phyloP scores from a whole-genome alignment of 805 yeast genomes.

The Metschnikowia cerradonensis region DNA sequence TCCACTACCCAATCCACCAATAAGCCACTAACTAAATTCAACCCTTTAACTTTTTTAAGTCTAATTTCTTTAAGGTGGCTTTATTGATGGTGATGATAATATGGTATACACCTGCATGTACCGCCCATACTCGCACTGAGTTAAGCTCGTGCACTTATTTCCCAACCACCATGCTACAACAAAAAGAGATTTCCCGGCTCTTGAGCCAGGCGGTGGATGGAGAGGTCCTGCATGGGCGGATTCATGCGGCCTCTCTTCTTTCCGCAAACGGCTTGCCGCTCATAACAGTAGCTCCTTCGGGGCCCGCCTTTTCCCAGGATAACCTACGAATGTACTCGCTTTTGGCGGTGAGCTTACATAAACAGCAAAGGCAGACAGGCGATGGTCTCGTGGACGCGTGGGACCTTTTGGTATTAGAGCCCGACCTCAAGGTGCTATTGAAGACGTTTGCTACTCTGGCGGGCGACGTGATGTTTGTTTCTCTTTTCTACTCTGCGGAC shows the following conservation, averaged over 20 bases:
- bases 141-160: background rate
- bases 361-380: constrained; percentile 14
- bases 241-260: constrained; percentile 28
- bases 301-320: constrained; percentile 21
- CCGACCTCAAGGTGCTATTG: constrained; percentile 25
- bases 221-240: constrained; percentile 19
- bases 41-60: too few relatives aligned
- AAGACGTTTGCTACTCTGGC: constrained; percentile 17
- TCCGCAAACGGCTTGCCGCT: constrained; percentile 37
- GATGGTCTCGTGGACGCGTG: constrained; percentile 20
- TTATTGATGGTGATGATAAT: background rate
- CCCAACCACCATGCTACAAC: constrained; percentile 32
- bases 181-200: constrained; percentile 33
- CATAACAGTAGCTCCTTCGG: constrained; percentile 31
- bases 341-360: constrained; percentile 29
- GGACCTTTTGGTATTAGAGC: constrained; percentile 30
- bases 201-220: constrained; percentile 29
- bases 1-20: too few relatives aligned
- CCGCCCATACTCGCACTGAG: too few relatives aligned
- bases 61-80: background rate
- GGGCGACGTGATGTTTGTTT: constrained; percentile 23
- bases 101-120: background rate
- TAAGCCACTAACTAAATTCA: too few relatives aligned
- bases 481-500: constrained; percentile 28
- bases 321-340: constrained; percentile 33